Conservation (phyloP, 768 basidiomycete genomes). For the Dentipellis sp. region DNA sequence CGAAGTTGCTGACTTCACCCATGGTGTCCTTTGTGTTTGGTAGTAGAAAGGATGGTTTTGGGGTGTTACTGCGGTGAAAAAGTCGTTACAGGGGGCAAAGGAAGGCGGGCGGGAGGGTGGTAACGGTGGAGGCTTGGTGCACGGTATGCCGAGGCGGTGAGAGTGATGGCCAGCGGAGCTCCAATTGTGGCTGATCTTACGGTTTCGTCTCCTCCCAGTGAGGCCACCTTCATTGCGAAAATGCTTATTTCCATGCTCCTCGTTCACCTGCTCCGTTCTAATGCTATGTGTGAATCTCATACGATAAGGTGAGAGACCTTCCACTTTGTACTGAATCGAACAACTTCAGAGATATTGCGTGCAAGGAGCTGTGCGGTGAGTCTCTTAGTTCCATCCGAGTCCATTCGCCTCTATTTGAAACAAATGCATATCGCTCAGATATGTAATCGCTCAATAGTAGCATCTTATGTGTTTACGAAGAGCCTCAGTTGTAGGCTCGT, state of each 20-base stretch:
- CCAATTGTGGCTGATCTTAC: neutral
- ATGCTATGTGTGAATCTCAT: neutral
- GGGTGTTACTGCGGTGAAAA: neutral
- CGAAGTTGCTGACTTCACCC: constrained; percentile 94
- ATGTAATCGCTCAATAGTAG: too few relatives aligned
- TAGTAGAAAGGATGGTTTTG: neutral
- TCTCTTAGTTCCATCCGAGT: too few relatives aligned
- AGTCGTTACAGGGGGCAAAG: neutral
- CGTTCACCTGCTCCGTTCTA: neutral
- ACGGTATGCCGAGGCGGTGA: neutral
- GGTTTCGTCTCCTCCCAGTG: neutral
- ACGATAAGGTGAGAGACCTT: too few relatives aligned
- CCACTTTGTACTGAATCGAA: too few relatives aligned
- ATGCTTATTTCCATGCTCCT: neutral
- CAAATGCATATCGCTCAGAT: too few relatives aligned
- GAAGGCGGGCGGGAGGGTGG: neutral
- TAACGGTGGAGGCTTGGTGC: neutral
- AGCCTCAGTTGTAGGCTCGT: too few relatives aligned
- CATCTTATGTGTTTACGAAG: too few relatives aligned
- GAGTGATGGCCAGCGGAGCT: neutral
- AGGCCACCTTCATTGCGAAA: neutral
- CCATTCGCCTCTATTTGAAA: too few relatives aligned
- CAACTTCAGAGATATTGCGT: too few relatives aligned
- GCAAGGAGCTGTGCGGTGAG: too few relatives aligned
- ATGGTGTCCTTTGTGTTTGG: constrained; percentile 29